Evolutionary conservation across 352 stramenopile genomes (phyloP), one percentile per base, ranked within the genome.

Genomic region (Phytophthora sp.): DNA sequence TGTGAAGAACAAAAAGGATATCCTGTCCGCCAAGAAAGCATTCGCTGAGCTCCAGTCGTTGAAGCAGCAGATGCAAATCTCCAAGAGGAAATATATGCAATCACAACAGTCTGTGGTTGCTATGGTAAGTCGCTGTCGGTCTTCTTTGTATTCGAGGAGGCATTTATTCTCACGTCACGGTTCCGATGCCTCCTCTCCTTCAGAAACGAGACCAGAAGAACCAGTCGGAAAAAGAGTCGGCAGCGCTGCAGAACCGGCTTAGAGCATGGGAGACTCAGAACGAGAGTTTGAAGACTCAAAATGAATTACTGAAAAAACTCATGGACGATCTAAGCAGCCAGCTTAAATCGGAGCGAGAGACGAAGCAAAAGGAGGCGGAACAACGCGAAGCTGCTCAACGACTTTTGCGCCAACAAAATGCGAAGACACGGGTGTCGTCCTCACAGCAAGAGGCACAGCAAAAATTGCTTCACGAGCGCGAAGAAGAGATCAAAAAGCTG

Each of bases 1-100:
- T 63, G 78, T 88, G 46, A 91, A 91, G 66, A 92, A 93, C 66
- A 91, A 91, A 59, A 90, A 93, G 50, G 85, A 92, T 54, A 87
- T 92, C 29, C 52, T 98, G 18, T 95, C 86, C 16, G 91, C 89
- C 1, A 98, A 98, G 70, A 96, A 97, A 61, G 86, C 96, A 12
- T 97, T 97, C 69, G 84, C 96, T 30, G 96, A 97, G 61, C 93
- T 98, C 18, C 97, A 98, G 77, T 90, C 90, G 18, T 80, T 98
- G 33, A 98, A 96, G 57, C 86, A 94, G 52, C 93, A 98, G 72
- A 85, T 98, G 63, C 89, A 90, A 53, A 80, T 89, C 23, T 80
- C 94, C 8, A 84, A 84, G 63, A 93, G 84, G 51, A 95, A 95
- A 71, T 76, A 85, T 49, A 91, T 81, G 65, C 84, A 97, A 61